A percentile compares a stretch with the other conserved stretches of the same genome.
Conservation (phyloP, 441 rosid genomes). For the Adansonia rubrostipa region DNA sequence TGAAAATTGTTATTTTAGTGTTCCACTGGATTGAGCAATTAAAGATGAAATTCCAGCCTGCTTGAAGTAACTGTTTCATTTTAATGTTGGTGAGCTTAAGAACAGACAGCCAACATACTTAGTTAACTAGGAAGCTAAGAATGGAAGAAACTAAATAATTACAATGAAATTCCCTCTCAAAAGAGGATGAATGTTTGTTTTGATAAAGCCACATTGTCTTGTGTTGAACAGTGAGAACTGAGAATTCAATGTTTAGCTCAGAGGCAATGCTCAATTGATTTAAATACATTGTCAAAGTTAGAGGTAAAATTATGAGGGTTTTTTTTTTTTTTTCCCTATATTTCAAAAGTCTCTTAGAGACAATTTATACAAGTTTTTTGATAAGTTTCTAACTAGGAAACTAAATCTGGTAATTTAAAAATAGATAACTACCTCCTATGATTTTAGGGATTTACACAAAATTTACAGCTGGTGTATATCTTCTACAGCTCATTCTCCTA, state of each 20-base stretch:
- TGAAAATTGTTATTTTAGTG: conserved; percentile 9
- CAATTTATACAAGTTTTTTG: too few relatives aligned
- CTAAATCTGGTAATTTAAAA: too few relatives aligned
- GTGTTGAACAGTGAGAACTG: conserved; percentile 16
- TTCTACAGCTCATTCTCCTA: too few relatives aligned
- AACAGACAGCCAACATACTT: background rate
- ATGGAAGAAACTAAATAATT: background rate
- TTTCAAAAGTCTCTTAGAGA: too few relatives aligned
- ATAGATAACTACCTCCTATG: too few relatives aligned
- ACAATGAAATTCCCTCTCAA: background rate
- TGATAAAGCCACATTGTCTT: conserved; percentile 9
- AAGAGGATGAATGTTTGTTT: conserved; percentile 9
- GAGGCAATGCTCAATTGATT: background rate
- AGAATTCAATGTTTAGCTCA: conserved; percentile 14
- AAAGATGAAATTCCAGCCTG: background rate
- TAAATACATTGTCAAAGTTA: background rate
- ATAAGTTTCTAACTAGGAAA: too few relatives aligned
- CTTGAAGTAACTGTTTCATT: background rate
- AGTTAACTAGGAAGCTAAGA: conserved; percentile 18
- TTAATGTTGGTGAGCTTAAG: conserved; percentile 2
- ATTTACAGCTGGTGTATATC: too few relatives aligned
- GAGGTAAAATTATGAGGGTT: too few relatives aligned
- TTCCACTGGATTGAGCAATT: conserved; percentile 16
- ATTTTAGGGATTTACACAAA: too few relatives aligned
- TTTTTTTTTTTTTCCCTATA: too few relatives aligned